Percentiles rank a stretch among this genome's conserved stretches.
These are phyloP conservation scores for Zoysia japonica DNA, from an alignment of 176 grass and related monocot genomes.

Conservation along the genomic window DNA sequence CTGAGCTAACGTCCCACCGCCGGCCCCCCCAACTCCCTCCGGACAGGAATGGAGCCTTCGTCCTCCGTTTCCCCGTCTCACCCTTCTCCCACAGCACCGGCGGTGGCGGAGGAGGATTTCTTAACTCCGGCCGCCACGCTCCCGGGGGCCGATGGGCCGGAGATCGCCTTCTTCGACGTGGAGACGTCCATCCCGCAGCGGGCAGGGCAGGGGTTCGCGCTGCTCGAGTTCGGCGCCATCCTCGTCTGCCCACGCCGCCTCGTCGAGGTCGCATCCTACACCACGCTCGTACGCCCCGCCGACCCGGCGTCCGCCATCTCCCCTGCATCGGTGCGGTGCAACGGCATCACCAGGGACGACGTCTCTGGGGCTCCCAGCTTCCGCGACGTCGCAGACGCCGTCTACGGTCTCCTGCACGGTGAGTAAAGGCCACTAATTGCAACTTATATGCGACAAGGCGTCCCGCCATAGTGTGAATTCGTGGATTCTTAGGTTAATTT, in stretches of 20 bases:
- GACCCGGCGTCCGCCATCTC: slow-evolving; percentile 42
- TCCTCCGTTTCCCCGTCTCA: background rate
- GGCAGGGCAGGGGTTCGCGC: slow-evolving; percentile 44
- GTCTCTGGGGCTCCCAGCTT: slow-evolving; percentile 57
- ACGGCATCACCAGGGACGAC: slow-evolving; percentile 67
- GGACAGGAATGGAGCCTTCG: slow-evolving; percentile 17
- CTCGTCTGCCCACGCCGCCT: slow-evolving; percentile 65
- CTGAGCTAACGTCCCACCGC: slow-evolving; percentile 4
- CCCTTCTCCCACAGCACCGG: too few species aligned
- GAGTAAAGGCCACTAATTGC: background rate
- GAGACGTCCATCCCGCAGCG: slow-evolving; percentile 48
- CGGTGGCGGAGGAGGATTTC: too few species aligned
- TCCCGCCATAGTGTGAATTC: too few species aligned
- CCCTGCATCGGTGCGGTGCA: slow-evolving; percentile 52
- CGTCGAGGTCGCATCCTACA: slow-evolving; percentile 61
- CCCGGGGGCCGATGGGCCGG: background rate
- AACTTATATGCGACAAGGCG: background rate
- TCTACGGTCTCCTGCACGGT: slow-evolving; percentile 77
- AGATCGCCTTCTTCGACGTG: slow-evolving; percentile 91
- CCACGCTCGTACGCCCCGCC: slow-evolving; percentile 72
- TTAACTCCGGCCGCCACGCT: too few species aligned
- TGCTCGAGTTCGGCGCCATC: slow-evolving; percentile 84
- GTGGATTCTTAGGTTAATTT: too few species aligned
- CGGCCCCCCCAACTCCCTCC: background rate
- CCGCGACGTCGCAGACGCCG: slow-evolving; percentile 56